These are phyloP conservation scores for Phytopythium kandeliae DNA, from an alignment of 352 stramenopile species.

Conservation along the genomic window DNA sequence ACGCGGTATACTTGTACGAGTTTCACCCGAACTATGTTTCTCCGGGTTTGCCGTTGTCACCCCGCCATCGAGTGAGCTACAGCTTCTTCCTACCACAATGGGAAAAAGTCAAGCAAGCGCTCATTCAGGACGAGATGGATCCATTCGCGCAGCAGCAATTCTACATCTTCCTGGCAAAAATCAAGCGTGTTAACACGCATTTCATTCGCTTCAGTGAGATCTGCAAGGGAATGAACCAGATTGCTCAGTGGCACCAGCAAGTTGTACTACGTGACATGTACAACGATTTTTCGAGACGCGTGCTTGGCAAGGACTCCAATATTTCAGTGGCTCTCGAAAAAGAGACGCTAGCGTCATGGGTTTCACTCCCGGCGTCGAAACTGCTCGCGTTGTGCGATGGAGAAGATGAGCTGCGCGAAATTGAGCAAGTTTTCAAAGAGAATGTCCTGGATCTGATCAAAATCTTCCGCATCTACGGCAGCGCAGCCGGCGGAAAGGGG, in stretches of 20 bases:
- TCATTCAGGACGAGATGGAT: conserved; percentile 53
- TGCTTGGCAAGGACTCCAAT: conserved; percentile 66
- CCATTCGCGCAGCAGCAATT: conserved; percentile 68
- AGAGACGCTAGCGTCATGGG: conserved; percentile 56
- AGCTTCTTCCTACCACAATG: conserved; percentile 49
- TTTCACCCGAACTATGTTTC: conserved; percentile 64
- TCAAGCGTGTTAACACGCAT: conserved; percentile 56
- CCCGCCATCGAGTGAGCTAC: conserved; percentile 52
- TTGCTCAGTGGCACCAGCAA: conserved; percentile 50
- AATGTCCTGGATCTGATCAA: conserved; percentile 77
- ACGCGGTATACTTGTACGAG: conserved; percentile 51
- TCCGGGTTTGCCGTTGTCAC: conserved; percentile 31
- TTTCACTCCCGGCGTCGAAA: conserved; percentile 40
- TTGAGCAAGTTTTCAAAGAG: conserved; percentile 68
- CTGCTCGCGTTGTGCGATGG: conserved; percentile 49
- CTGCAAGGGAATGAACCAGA: conserved; percentile 35
- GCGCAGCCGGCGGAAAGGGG: conserved; percentile 49
- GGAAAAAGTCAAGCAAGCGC: conserved; percentile 58
- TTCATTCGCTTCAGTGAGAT: conserved; percentile 58
- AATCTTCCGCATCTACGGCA: conserved; percentile 73
- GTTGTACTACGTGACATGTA: conserved; percentile 39
- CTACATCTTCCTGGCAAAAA: conserved; percentile 65
- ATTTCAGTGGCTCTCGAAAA: conserved; percentile 67
- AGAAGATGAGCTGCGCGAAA: conserved; percentile 50
- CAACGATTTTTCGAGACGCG: conserved; percentile 59